Percentiles rank a stretch among this genome's conserved stretches.
Evolutionary conservation across 805 yeast genomes (phyloP).

Genomic region (Ogataea haglerorum): DNA sequence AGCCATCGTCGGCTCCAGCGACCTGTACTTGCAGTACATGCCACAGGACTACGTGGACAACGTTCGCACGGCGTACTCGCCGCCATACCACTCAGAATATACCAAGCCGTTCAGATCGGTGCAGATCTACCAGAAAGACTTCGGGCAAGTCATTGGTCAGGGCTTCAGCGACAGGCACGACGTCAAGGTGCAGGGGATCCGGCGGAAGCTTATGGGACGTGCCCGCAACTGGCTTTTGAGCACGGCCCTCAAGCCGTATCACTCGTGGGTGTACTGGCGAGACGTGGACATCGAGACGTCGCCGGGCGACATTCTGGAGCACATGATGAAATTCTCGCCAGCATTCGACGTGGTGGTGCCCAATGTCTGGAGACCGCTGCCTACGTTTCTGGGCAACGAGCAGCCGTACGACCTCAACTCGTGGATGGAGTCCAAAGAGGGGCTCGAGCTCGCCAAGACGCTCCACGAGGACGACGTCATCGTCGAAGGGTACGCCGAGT

Average conservation of each 20-base stretch:
- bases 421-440: conserved; percentile 89
- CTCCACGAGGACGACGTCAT: conserved; percentile 79
- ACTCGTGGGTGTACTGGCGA: conserved; percentile 91
- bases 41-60: conserved; percentile 53
- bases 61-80: conserved; percentile 56
- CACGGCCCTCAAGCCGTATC: conserved; percentile 73
- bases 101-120: conserved; percentile 71
- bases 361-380: conserved; percentile 96
- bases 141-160: conserved; percentile 82
- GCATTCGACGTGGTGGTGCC: conserved; percentile 75
- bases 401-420: conserved; percentile 96
- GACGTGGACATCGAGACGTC: conserved; percentile 83
- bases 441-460: conserved; percentile 58
- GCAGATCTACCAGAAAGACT: conserved; percentile 76
- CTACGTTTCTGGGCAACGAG: conserved; percentile 82
- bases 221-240: conserved; percentile 83
- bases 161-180: conserved; percentile 83
- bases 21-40: conserved; percentile 69
- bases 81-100: conserved; percentile 64
- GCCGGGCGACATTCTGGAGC: conserved; percentile 72
- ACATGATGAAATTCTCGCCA: conserved; percentile 56
- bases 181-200: conserved; percentile 78
- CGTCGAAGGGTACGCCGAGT: conserved; percentile 85
- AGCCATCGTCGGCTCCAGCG: conserved; percentile 51
- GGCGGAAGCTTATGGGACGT: conserved; percentile 82